Percentiles rank a stretch among this genome's conserved stretches.
Evolutionary conservation across 2,329 filamentous ascomycete genomes (phyloP).

Genomic region (Cercospora sp.): DNA sequence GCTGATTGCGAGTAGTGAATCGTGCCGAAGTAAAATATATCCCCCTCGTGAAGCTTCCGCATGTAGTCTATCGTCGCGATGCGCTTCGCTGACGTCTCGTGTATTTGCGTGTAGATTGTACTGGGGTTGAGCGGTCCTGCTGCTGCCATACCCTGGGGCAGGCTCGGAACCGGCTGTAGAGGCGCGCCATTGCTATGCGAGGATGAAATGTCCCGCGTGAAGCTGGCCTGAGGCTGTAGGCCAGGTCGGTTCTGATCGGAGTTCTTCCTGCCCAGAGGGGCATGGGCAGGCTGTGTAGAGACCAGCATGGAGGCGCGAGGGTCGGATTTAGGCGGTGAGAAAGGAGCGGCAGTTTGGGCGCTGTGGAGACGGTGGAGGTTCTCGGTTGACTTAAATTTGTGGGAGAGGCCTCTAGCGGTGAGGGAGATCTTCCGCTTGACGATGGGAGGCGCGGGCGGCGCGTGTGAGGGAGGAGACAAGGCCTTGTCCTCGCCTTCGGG

Average conservation of each 20-base stretch:
- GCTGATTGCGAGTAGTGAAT: conserved; percentile 84
- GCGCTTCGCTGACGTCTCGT: conserved; percentile 84
- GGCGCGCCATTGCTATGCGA: conserved; percentile 30
- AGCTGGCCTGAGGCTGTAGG: conserved; percentile 29
- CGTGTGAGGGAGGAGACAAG: conserved; percentile 6
- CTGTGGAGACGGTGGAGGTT: conserved; percentile 23
- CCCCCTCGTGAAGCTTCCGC: conserved; percentile 87
- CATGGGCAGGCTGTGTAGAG: conserved; percentile 15
- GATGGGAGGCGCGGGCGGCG: conserved; percentile 1
- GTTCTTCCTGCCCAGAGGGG: conserved; percentile 19
- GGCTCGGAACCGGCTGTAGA: conserved; percentile 23
- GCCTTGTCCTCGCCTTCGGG: conserved; percentile 10
- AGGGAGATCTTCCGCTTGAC: conserved; percentile 27
- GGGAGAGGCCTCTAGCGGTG: conserved; percentile 26
- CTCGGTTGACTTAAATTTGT: conserved; percentile 28
- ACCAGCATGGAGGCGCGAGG: conserved; percentile 23
- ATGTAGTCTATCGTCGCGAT: conserved; percentile 94
- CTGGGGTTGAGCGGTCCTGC: conserved; percentile 42
- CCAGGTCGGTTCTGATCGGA: conserved; percentile 21
- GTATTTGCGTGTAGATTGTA: conserved; percentile 66
- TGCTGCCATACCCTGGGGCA: conserved; percentile 12
- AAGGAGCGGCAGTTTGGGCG: background rate
- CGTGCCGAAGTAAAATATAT: conserved; percentile 98
- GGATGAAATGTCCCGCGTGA: conserved; percentile 27
- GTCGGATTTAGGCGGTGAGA: background rate